A percentile compares a stretch with the other conserved stretches of the same genome.
Evolutionary conservation across 2,329 filamentous ascomycete species (phyloP).

Genomic region (Sporothrix sp.): DNA sequence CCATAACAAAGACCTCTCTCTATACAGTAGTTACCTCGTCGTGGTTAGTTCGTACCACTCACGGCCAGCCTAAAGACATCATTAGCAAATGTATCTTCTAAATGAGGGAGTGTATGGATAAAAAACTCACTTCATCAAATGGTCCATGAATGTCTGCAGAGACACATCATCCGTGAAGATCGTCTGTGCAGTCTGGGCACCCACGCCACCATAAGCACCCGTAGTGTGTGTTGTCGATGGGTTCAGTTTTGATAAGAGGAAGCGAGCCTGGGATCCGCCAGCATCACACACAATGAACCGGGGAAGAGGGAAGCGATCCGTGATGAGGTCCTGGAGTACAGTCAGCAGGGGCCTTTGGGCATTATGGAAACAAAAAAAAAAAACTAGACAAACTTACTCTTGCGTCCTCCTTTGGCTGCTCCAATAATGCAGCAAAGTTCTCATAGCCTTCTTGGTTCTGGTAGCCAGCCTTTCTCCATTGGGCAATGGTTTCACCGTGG

Average conservation of each 20-base stretch:
- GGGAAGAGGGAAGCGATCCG: slow-evolving; percentile 94
- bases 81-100: background rate
- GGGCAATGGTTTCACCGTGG: slow-evolving; percentile 94
- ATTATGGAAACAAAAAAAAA: slow-evolving; percentile 12
- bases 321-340: slow-evolving; percentile 81
- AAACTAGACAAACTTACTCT: slow-evolving; percentile 34
- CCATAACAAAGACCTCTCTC: background rate
- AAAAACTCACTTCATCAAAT: slow-evolving; percentile 97
- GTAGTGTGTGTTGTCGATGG: slow-evolving; percentile 94
- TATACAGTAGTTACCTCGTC: slow-evolving; percentile 2
- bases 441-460: slow-evolving; percentile 98
- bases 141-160: slow-evolving; percentile 98
- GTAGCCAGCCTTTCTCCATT: slow-evolving; percentile 97
- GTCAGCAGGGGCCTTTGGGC: too few species aligned
- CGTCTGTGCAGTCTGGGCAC: slow-evolving; percentile 80
- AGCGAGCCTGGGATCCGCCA: slow-evolving; percentile 95
- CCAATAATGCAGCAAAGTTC: slow-evolving; percentile 80
- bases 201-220: slow-evolving; percentile 80
- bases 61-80: slow-evolving; percentile 42
- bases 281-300: slow-evolving; percentile 98
- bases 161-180: slow-evolving; percentile 99
- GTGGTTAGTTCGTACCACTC: slow-evolving; percentile 48
- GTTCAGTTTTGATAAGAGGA: slow-evolving; percentile 93
- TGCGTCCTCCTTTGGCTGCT: slow-evolving; percentile 93
- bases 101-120: background rate